Evolutionary conservation across 2,329 filamentous ascomycete genomes (phyloP).

Genomic region (Cercospora sojina): DNA sequence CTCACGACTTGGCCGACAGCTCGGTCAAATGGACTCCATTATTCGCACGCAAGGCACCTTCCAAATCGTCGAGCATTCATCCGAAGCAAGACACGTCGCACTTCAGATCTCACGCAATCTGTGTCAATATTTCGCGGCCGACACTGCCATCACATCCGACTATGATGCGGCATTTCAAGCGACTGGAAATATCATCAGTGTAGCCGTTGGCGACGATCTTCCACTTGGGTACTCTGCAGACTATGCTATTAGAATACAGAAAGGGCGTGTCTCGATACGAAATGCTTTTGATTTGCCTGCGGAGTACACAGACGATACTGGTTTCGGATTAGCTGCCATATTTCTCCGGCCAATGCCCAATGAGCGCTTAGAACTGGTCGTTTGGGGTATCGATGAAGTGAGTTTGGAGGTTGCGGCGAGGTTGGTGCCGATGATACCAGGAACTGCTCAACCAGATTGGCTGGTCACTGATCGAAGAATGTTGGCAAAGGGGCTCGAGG

Average conservation of each 20-base stretch:
- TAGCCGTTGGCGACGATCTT: constrained; percentile 36
- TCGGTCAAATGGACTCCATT: constrained; percentile 56
- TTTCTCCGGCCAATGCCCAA: constrained; percentile 52
- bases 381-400: constrained; percentile 54
- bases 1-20: constrained; percentile 48
- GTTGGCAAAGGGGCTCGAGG: constrained; percentile 53
- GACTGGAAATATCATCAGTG: constrained; percentile 49
- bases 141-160: constrained; percentile 44
- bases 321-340: constrained; percentile 47
- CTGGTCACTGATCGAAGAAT: constrained; percentile 50
- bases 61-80: constrained; percentile 41
- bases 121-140: constrained; percentile 58
- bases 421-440: constrained; percentile 56
- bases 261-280: constrained; percentile 15
- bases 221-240: constrained; percentile 24
- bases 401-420: constrained; percentile 53
- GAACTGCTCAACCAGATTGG: constrained; percentile 59
- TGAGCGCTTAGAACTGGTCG: constrained; percentile 54
- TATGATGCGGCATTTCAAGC: constrained; percentile 23
- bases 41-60: constrained; percentile 51
- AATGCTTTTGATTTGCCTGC: constrained; percentile 1
- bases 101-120: constrained; percentile 58
- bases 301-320: constrained; percentile 10
- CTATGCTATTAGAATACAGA: constrained; percentile 36
- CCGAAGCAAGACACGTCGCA: constrained; percentile 42